phyloP scores from a whole-genome alignment of 352 stramenopile genomes.

The Aphanomyces astaci region DNA sequence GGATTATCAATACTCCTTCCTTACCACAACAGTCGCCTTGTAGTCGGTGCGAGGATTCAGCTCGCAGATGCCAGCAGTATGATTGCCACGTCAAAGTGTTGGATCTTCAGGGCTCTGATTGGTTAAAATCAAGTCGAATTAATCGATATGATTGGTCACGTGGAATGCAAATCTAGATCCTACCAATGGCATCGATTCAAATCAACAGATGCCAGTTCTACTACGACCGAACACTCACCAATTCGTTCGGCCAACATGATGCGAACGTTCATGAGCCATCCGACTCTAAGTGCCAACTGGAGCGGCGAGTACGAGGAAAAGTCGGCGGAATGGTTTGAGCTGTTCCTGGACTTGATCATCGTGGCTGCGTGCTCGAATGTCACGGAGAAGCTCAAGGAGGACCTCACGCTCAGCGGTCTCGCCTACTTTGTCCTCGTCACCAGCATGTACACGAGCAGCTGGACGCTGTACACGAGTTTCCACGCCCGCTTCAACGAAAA shows the following conservation, averaged over 20 bases:
- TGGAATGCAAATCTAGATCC: too few relatives aligned
- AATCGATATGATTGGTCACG: too few relatives aligned
- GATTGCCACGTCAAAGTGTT: too few relatives aligned
- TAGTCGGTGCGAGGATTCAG: too few relatives aligned
- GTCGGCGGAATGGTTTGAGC: slow-evolving; percentile 19
- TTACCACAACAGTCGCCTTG: too few relatives aligned
- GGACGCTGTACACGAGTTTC: slow-evolving; percentile 17
- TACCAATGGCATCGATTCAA: too few relatives aligned
- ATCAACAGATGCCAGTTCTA: too few relatives aligned
- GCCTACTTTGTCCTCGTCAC: slow-evolving; percentile 1
- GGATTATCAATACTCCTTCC: too few relatives aligned
- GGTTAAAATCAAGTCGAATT: too few relatives aligned
- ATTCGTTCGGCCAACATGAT: neutral
- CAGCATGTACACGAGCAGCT: neutral
- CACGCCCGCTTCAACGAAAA: slow-evolving; percentile 19
- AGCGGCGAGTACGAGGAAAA: slow-evolving; percentile 23
- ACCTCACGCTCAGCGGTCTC: slow-evolving; percentile 4
- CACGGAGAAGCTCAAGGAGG: slow-evolving; percentile 8
- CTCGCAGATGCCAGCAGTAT: neutral
- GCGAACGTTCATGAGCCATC: slow-evolving; percentile 12
- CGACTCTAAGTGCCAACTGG: slow-evolving; percentile 16
- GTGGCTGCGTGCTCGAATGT: slow-evolving; percentile 16
- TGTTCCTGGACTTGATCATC: slow-evolving; percentile 23
- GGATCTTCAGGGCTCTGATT: too few relatives aligned
- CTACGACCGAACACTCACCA: neutral